These are phyloP conservation scores for Globisporangium canariense DNA, from an alignment of 352 stramenopile species.

Conservation along the genomic window DNA sequence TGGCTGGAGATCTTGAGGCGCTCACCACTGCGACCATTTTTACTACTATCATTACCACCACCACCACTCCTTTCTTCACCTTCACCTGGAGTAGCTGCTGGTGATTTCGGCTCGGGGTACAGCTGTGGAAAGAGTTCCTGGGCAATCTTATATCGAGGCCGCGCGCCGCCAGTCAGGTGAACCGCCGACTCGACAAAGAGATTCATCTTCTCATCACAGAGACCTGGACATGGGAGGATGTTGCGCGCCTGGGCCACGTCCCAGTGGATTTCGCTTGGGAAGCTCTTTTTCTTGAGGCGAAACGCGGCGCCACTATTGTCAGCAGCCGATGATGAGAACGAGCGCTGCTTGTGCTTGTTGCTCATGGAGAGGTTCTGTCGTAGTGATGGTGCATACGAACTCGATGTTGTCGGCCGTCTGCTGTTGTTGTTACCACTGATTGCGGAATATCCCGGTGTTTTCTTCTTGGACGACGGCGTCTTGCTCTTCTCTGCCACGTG, in stretches of 20 bases:
- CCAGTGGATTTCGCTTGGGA: constrained; percentile 57
- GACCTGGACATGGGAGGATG: constrained; percentile 57
- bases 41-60: neutral
- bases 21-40: neutral
- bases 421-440: neutral
- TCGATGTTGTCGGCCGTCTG: neutral
- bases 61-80: neutral
- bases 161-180: constrained; percentile 61
- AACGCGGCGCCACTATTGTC: constrained; percentile 11
- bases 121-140: constrained; percentile 71
- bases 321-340: neutral
- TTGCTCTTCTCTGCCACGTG: constrained; percentile 52
- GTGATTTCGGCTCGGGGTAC: constrained; percentile 24
- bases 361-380: neutral
- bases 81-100: neutral
- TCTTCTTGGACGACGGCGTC: constrained; percentile 31
- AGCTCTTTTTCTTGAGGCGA: constrained; percentile 37
- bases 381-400: neutral
- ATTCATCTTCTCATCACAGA: constrained; percentile 53
- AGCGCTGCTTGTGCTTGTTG: neutral
- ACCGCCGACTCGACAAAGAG: constrained; percentile 51
- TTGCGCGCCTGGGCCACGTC: constrained; percentile 34
- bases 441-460: neutral
- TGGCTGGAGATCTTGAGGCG: neutral
- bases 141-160: constrained; percentile 59